phyloP scores from a whole-genome alignment of 345 rosid genomes.

The Eucalyptus cloeziana region DNA sequence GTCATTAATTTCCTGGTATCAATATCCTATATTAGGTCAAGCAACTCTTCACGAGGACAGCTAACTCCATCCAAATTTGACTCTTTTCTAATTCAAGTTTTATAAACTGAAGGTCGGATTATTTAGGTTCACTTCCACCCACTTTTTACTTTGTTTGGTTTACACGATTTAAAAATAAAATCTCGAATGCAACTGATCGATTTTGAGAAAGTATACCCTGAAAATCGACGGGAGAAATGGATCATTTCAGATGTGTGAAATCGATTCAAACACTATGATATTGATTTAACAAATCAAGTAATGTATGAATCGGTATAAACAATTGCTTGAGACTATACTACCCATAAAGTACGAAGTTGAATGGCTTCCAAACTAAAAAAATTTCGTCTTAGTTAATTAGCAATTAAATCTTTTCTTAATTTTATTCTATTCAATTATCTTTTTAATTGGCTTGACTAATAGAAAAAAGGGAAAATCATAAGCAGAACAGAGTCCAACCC shows the following conservation, averaged over 20 bases:
- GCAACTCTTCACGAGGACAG: neutral
- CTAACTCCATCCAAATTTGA: neutral
- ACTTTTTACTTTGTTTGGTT: neutral
- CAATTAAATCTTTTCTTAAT: neutral
- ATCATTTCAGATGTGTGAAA: rapidly evolving
- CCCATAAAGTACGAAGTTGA: rapidly evolving
- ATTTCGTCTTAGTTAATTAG: neutral
- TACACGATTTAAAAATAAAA: neutral
- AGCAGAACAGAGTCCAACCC: neutral
- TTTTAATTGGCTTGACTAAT: neutral
- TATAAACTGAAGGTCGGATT: neutral
- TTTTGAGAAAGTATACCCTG: rapidly evolving
- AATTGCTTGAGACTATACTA: neutral
- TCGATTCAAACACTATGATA: rapidly evolving
- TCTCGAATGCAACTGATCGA: rapidly evolving
- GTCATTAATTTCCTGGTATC: neutral
- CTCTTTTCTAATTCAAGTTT: neutral
- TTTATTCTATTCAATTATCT: neutral
- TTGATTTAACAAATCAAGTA: neutral
- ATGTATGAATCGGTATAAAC: neutral
- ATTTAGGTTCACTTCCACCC: neutral
- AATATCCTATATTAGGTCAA: neutral
- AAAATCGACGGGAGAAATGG: rapidly evolving
- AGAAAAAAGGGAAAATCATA: neutral
- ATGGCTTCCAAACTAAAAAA: neutral